These are phyloP conservation scores for Elaeagnus macrophylla DNA, from an alignment of 306 rosid species.

Conservation along the genomic window DNA sequence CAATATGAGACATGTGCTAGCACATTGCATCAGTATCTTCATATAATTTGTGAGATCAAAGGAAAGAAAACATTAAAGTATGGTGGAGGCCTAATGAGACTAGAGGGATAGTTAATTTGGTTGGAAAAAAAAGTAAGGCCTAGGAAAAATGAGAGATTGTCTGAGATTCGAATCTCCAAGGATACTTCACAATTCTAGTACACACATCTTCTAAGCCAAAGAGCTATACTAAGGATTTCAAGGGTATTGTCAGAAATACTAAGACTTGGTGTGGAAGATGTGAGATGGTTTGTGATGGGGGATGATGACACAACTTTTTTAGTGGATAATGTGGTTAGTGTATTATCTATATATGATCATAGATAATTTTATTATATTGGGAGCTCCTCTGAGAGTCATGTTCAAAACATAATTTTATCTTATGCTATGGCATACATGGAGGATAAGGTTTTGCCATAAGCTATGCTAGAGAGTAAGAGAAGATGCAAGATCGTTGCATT, in stretches of 20 bases:
- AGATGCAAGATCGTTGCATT: slow-evolving; percentile 81
- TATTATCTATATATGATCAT: slow-evolving; percentile 63
- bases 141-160: slow-evolving; percentile 35
- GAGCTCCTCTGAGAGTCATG: slow-evolving; percentile 85
- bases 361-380: slow-evolving; percentile 70
- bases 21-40: too few relatives aligned
- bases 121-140: slow-evolving; percentile 40
- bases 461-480: slow-evolving; percentile 59
- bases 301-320: slow-evolving; percentile 81
- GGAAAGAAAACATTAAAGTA: slow-evolving; percentile 71
- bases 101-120: slow-evolving; percentile 86
- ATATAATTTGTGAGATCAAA: slow-evolving; percentile 47
- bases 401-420: slow-evolving; percentile 75
- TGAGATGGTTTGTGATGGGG: slow-evolving; percentile 93
- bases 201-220: slow-evolving; percentile 52
- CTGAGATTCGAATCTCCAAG: slow-evolving; percentile 56
- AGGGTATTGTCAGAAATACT: slow-evolving; percentile 75
- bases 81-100: slow-evolving; percentile 86
- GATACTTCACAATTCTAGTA: slow-evolving; percentile 50
- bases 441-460: slow-evolving; percentile 95
- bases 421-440: slow-evolving; percentile 85
- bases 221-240: slow-evolving; percentile 82
- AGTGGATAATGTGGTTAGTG: slow-evolving; percentile 64
- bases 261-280: slow-evolving; percentile 76
- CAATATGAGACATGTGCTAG: too few relatives aligned